Evolutionary conservation across 23 red algal genomes (phyloP), one percentile per base, ranked within the genome.

Genomic region (Gracilaria gracilis): DNA sequence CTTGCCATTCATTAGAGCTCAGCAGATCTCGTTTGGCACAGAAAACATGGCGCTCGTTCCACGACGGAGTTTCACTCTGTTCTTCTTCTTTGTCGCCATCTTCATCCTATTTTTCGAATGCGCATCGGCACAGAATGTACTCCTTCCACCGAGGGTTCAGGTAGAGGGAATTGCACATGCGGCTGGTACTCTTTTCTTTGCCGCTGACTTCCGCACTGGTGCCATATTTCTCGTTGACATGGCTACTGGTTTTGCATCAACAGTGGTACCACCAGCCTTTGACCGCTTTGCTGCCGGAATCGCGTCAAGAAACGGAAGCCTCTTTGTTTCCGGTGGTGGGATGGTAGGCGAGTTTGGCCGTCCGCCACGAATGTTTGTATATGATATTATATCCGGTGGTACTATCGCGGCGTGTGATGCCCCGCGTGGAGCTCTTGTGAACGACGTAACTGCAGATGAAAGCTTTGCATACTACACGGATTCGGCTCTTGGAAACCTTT

Each of bases 281-380:
- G 35, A 36, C 2, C 82, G 82, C 34, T 5, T 51, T 34, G 82
- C 61, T 8, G 17, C 71, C 8, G 82, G 82, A 8, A 9, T 71
- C 39, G 16, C 42, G 17, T 9, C 31, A 4, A 7, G 19, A 24
- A 54, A 71, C 15, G 49, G 20, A 15, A 42, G 9, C 0, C 28
- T 89, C 4, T 89, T 80, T 42, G 86, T 78, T 9, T 42, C 86
- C 13, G 86, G 86, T 28, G 86, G 55, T 9, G 86, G 86, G 2
- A n/a, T 53, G 14, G 17, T 89, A 12, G 78, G 29, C 13, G 48
- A 4, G 5, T 59, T 57, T 33, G 48, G 37, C 33, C 21, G 7
- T 3, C 34, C 78, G 1, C 37, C 78, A 25, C 25, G 37, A 51
- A 81, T 81, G 78, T 59, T 61, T 81, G 82, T 85, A 9, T 85